Evolutionary conservation across 441 rosid species (phyloP).

Genomic region (Corymbia calophylla): DNA sequence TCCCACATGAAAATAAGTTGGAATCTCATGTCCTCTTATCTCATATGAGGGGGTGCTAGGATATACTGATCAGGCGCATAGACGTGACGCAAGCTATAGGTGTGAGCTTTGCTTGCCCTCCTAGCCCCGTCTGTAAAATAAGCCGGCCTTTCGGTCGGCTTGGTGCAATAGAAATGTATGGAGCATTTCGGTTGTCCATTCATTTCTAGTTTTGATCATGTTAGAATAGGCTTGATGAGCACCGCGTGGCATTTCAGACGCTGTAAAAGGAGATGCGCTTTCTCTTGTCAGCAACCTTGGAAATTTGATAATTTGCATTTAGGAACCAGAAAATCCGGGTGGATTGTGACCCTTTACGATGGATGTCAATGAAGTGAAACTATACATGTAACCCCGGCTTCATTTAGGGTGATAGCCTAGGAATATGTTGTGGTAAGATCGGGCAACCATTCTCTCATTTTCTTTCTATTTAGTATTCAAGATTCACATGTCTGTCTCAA

Average conservation of each 20-base stretch:
- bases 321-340: background rate
- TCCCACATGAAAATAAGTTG: conserved; percentile 91
- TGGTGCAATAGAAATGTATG: background rate
- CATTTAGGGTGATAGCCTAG: accelerated
- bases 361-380: background rate
- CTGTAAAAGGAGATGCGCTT: background rate
- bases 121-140: background rate
- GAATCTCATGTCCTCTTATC: conserved; percentile 63
- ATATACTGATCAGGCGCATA: background rate
- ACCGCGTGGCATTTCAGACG: background rate
- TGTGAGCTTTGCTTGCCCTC: background rate
- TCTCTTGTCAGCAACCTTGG: background rate
- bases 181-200: background rate
- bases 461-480: background rate
- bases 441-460: too few relatives aligned
- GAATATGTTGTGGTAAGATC: background rate
- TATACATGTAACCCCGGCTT: accelerated
- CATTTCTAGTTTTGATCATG: background rate
- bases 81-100: background rate
- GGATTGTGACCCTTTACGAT: background rate
- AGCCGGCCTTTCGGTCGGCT: background rate
- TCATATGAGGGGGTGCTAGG: conserved; percentile 19
- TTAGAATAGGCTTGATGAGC: background rate
- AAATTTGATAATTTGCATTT: background rate
- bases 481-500: background rate